Evolutionary conservation across 129 eudicot species (phyloP).

Genomic region (Helichrysum umbraculigerum): DNA sequence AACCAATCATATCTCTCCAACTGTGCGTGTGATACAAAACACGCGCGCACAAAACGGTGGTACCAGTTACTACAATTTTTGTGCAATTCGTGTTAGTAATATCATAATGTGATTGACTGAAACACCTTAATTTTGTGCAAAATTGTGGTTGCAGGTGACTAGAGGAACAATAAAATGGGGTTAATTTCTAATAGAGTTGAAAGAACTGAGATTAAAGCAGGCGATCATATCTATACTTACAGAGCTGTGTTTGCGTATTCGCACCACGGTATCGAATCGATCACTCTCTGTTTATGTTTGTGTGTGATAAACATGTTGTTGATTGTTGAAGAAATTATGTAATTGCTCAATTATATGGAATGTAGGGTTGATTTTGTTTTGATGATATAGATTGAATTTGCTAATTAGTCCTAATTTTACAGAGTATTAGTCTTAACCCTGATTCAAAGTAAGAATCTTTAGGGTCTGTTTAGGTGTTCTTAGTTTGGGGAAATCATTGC

Average conservation of each 20-base stretch:
- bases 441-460: conserved; percentile 12
- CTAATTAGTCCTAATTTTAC: background rate
- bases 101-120: conserved; percentile 24
- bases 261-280: conserved; percentile 68
- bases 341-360: background rate
- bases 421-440: background rate
- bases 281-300: background rate
- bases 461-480: background rate
- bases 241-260: conserved; percentile 96
- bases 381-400: conserved; percentile 8
- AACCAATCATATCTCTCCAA: conserved; percentile 51
- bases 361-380: background rate
- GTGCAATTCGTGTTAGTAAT: conserved; percentile 14
- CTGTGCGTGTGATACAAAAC: conserved; percentile 22
- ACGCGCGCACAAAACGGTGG: conserved; percentile 25
- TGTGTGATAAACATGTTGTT: conserved; percentile 11
- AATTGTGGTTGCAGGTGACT: conserved; percentile 11
- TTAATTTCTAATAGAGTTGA: conserved; percentile 79
- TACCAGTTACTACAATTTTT: background rate
- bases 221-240: conserved; percentile 95
- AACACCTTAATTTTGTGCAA: conserved; percentile 5
- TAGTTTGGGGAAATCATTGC: background rate
- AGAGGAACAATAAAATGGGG: conserved; percentile 55
- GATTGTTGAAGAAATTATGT: background rate
- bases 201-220: conserved; percentile 71